A percentile compares a stretch with the other conserved stretches of the same genome.
Evolutionary conservation across 306 rosid genomes (phyloP).

Genomic region (Elaeagnus macrophylla): DNA sequence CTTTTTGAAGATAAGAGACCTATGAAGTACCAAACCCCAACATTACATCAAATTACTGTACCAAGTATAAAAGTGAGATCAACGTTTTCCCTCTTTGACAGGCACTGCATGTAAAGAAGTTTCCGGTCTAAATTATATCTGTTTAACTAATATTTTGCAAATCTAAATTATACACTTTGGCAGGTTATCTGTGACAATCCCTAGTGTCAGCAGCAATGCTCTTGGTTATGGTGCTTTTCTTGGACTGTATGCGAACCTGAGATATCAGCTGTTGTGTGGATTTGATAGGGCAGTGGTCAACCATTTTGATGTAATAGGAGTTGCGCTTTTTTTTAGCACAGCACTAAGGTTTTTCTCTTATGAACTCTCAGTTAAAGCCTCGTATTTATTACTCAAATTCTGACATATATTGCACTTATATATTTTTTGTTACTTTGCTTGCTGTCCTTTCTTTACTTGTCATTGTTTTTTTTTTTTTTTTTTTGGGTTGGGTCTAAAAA

Average conservation of each 20-base stretch:
- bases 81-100: too few species aligned
- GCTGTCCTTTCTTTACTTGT: too few species aligned
- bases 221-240: slow-evolving; percentile 97
- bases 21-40: too few species aligned
- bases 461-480: too few species aligned
- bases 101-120: not conserved
- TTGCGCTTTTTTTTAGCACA: slow-evolving; percentile 75
- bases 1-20: too few species aligned
- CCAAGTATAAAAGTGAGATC: too few species aligned
- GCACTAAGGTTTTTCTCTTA: slow-evolving; percentile 53
- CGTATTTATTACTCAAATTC: not conserved
- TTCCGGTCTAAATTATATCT: not conserved
- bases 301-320: slow-evolving; percentile 95
- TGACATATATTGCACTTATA: not conserved
- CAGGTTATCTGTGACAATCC: slow-evolving; percentile 90
- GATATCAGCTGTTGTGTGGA: slow-evolving; percentile 89
- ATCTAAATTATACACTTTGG: slow-evolving; percentile 8
- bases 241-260: slow-evolving; percentile 88
- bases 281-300: slow-evolving; percentile 72
- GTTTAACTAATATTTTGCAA: slow-evolving; percentile 5
- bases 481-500: too few species aligned
- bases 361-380: not conserved
- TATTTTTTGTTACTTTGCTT: not conserved
- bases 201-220: slow-evolving; percentile 67
- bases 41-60: too few species aligned